Conservation (phyloP, 1,139 yeast genomes). For the Groenewaldozyma sp. region DNA sequence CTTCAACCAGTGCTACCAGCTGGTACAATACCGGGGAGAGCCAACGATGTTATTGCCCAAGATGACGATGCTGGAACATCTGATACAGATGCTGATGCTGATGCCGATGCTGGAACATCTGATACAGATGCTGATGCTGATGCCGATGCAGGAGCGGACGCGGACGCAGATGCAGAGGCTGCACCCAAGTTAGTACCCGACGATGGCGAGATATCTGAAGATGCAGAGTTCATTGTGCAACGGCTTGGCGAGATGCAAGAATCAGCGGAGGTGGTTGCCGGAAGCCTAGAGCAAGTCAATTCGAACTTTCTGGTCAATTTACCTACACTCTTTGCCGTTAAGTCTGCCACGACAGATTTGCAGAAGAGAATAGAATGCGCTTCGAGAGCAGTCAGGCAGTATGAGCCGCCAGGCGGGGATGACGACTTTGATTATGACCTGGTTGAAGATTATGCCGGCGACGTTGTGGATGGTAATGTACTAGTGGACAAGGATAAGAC, state of each 20-base stretch:
- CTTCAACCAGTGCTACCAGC: too few species aligned
- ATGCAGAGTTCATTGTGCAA: not conserved
- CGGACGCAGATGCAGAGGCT: not conserved
- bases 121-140: not conserved
- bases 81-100: too few species aligned
- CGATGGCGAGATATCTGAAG: not conserved
- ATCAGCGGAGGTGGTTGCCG: not conserved
- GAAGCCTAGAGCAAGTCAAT: not conserved
- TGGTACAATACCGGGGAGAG: too few species aligned
- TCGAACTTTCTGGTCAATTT: slow-evolving; percentile 1
- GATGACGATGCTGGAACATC: not conserved
- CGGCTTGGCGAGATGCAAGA: not conserved
- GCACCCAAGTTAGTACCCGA: not conserved
- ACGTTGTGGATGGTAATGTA: not conserved
- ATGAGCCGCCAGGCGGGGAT: not conserved
- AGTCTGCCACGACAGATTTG: not conserved
- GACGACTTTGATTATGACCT: not conserved
- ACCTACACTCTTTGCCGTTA: not conserved
- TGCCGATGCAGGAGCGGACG: not conserved
- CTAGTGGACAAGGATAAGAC: not conserved
- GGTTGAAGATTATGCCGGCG: not conserved
- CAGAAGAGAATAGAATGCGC: not conserved
- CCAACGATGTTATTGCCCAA: too few species aligned
- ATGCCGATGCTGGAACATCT: not conserved
- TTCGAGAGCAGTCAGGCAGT: not conserved